These are phyloP conservation scores for Heritiera littoralis DNA, from an alignment of 345 rosid species.

Conservation along the genomic window DNA sequence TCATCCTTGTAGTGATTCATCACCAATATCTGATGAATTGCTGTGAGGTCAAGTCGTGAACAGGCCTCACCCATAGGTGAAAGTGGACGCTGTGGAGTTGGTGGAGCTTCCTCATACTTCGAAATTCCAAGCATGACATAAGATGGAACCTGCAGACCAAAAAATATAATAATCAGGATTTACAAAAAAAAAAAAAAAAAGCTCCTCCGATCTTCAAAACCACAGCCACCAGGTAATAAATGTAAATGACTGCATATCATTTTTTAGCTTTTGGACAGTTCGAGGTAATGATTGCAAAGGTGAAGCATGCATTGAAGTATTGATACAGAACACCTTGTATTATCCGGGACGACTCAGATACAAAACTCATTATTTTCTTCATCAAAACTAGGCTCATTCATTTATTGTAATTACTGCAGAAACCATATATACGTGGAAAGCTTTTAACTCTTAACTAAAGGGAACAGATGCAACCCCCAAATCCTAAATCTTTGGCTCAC, in stretches of 20 bases:
- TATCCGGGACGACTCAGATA: background rate
- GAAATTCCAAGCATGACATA: conserved; percentile 75
- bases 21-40: conserved; percentile 87
- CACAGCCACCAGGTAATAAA: background rate
- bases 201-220: conserved; percentile 6
- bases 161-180: conserved; percentile 8
- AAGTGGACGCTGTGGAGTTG: conserved; percentile 74
- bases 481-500: conserved; percentile 4
- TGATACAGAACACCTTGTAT: background rate
- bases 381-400: background rate
- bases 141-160: conserved; percentile 70
- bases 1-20: conserved; percentile 85
- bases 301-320: background rate
- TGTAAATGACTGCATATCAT: background rate
- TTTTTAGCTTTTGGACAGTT: background rate
- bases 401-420: background rate
- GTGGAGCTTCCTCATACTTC: conserved; percentile 66
- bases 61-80: conserved; percentile 97
- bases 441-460: background rate
- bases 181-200: background rate
- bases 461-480: background rate
- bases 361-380: background rate
- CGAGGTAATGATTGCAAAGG: background rate
- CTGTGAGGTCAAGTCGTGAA: conserved; percentile 89
- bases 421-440: background rate